Evolutionary conservation across 352 stramenopile species (phyloP).

Genomic region (Ophiocytium majus): DNA sequence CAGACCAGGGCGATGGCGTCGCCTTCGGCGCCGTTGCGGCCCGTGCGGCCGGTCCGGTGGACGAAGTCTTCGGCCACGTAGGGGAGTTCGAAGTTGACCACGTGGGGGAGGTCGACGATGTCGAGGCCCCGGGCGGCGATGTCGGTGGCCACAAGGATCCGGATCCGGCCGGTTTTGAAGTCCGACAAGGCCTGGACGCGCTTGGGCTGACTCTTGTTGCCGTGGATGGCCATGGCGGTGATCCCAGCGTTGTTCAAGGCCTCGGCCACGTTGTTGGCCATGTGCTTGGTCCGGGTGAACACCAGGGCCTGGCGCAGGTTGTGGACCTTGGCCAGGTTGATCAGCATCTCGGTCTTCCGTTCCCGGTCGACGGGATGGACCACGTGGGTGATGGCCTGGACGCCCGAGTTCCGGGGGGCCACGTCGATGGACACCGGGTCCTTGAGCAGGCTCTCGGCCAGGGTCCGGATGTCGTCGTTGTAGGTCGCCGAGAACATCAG

Average conservation of each 20-base stretch:
- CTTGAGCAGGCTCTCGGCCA: not conserved
- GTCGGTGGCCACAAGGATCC: conserved; percentile 90
- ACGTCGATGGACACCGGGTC: not conserved
- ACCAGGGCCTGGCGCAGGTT: not conserved
- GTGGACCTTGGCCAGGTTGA: not conserved
- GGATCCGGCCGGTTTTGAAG: conserved; percentile 77
- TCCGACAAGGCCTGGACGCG: conserved; percentile 91
- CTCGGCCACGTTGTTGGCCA: not conserved
- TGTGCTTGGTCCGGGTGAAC: not conserved
- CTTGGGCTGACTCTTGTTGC: conserved; percentile 91
- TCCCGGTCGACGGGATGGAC: not conserved
- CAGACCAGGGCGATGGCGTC: conserved; percentile 94
- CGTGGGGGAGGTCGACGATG: conserved; percentile 63
- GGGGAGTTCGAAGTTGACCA: conserved; percentile 63
- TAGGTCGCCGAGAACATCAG: not conserved
- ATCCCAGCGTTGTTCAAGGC: not conserved
- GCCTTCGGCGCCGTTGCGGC: conserved; percentile 90
- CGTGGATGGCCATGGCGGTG: conserved; percentile 71
- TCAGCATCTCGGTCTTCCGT: not conserved
- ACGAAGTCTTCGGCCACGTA: conserved; percentile 63
- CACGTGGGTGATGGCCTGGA: not conserved
- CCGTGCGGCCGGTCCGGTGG: conserved; percentile 95
- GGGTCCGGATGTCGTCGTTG: not conserved
- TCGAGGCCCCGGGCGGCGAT: conserved; percentile 95
- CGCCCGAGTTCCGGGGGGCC: not conserved